Evolutionary conservation across 352 stramenopile species (phyloP), one percentile per base, ranked within the genome.

Genomic region (Pythium coloratum): DNA sequence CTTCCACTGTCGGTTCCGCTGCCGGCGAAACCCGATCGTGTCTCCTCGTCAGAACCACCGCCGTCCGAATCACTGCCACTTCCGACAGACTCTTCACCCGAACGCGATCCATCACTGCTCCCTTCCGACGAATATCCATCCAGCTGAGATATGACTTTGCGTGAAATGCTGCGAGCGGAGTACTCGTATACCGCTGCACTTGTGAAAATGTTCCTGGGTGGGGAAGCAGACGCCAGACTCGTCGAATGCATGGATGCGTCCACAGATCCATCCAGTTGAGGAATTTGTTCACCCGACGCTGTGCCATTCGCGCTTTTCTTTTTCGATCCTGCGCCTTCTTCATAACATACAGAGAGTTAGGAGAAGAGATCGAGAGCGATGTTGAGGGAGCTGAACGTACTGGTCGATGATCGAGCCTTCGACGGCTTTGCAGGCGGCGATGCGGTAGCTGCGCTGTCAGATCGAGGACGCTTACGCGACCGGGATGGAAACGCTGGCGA

Each of bases 401-500:
- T 71, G 4, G 38, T 18, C 34, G 44, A 18, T 12, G 59, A 42
- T n/a, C 59, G 59, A 28, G 53, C 36, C 53, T 56, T 64, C 2
- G 54, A 34, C 3, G 61, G 44, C 44, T 74, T 74, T 4, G 32
- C 24, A 30, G 67, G 56, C 12, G 67, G 55, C 20, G 58, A 46
- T 26, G 42, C 53, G 7, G 62, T 51, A n/a, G 42, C 32, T 4
- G 8, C 33, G 55, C 75, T 86, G 20, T 91, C 80, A 0, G 73
- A 76, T 10, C 84, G 77, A 58, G 79, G 78, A n/a, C 84, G 78
- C 63, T 92, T 92, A 34, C 86, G 82, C 5, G 83, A 89, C 7
- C 84, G 76, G 32, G 84, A 92, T 4, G 84, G 84, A 59, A 92
- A 92, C 12, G 84, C 85, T 30, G 83, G 82, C 0, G 86, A 91